Conservation (phyloP, 1,284 basidiomycete genomes). For the Cutaneotrichosporon dermatis region DNA sequence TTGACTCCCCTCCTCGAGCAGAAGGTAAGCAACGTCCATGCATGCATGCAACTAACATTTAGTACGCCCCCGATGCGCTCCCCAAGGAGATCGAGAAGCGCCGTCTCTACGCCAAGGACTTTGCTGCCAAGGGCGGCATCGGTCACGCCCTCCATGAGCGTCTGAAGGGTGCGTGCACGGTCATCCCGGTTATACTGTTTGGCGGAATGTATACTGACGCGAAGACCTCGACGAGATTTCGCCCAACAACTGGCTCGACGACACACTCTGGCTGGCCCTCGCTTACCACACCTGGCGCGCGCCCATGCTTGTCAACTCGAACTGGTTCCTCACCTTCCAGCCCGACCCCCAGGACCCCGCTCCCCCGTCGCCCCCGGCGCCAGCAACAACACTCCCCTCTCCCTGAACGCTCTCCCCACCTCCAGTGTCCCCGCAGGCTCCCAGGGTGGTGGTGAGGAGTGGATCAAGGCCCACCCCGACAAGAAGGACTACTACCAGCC, state of each 20-base stretch:
- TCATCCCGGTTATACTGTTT: neutral
- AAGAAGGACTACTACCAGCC: slow-evolving; percentile 36
- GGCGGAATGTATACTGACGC: neutral
- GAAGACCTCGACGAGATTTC: slow-evolving; percentile 78
- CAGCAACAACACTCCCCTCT: slow-evolving; percentile 9
- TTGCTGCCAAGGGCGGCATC: slow-evolving; percentile 60
- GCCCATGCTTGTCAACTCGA: slow-evolving; percentile 84
- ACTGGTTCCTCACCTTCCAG: slow-evolving; percentile 92
- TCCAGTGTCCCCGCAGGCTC: slow-evolving; percentile 20
- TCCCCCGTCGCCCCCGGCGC: slow-evolving; percentile 29
- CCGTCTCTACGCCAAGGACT: slow-evolving; percentile 64
- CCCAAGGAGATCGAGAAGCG: slow-evolving; percentile 60
- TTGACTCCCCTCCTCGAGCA: slow-evolving; percentile 75
- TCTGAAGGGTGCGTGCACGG: slow-evolving; percentile 59
- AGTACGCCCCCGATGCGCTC: slow-evolving; percentile 57
- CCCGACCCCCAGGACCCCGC: slow-evolving; percentile 52
- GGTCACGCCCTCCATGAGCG: slow-evolving; percentile 72
- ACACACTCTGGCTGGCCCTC: slow-evolving; percentile 87
- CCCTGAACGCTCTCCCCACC: slow-evolving; percentile 29
- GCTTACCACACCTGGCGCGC: slow-evolving; percentile 87
- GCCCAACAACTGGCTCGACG: slow-evolving; percentile 90
- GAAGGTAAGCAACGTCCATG: slow-evolving; percentile 53
- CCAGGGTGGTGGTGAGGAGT: slow-evolving; percentile 38
- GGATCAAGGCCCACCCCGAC: slow-evolving; percentile 52
- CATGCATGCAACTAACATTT: slow-evolving; percentile 24